Evolutionary conservation across 1,139 yeast genomes (phyloP).

Genomic region (Eremothecium cymbalariae): DNA sequence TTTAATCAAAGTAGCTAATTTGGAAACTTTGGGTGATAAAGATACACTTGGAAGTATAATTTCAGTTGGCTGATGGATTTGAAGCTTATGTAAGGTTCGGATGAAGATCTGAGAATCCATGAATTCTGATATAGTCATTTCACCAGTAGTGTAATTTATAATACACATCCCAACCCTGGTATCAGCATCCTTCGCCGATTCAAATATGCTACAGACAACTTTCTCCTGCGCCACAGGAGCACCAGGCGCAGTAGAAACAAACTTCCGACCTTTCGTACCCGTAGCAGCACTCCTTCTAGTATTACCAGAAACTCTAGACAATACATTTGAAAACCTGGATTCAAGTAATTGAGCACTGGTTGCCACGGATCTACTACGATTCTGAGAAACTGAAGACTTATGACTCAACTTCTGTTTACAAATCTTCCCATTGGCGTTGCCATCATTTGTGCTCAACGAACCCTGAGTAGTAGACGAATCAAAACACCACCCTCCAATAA

Average conservation of each 20-base stretch:
- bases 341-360: no score
- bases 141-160: slow-evolving; percentile 34
- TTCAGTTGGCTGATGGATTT: slow-evolving; percentile 35
- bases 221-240: slow-evolving; percentile 13
- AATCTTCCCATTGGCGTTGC: no score
- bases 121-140: slow-evolving; percentile 32
- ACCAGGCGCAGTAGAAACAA: slow-evolving; percentile 1
- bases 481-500: neutral
- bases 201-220: slow-evolving; percentile 31
- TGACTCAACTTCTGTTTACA: no score
- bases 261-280: neutral
- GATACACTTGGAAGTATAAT: slow-evolving; percentile 33
- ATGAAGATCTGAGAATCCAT: slow-evolving; percentile 41
- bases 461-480: neutral
- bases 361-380: no score
- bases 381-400: no score
- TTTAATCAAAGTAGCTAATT: slow-evolving; percentile 34
- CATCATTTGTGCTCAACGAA: no score
- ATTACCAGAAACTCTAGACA: no score
- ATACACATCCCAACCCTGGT: slow-evolving; percentile 35
- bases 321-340: no score
- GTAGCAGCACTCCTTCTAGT: no score
- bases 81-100: slow-evolving; percentile 38
- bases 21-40: slow-evolving; percentile 27
- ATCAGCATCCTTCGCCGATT: slow-evolving; percentile 30